Percentiles rank a stretch among this genome's conserved stretches.
Conservation (phyloP, 805 yeast genomes). For the Cyberlindnera americana region DNA sequence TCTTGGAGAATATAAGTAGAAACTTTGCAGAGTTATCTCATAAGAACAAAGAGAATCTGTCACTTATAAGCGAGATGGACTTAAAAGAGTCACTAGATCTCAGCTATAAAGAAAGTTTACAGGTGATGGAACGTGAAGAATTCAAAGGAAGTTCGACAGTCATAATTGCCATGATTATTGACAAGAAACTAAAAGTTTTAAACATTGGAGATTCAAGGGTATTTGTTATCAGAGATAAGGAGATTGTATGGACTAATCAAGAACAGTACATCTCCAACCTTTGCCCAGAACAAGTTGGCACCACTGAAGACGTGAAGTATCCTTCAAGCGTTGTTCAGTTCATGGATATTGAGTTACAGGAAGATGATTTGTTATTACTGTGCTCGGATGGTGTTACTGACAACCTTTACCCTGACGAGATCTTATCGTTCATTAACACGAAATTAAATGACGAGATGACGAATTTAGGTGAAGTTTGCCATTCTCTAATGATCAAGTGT, state of each 20-base stretch:
- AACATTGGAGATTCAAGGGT: slow-evolving; percentile 52
- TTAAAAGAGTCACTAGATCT: slow-evolving; percentile 43
- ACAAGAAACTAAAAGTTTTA: slow-evolving; percentile 42
- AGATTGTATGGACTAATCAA: slow-evolving; percentile 39
- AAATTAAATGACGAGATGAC: slow-evolving; percentile 28
- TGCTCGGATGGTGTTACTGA: slow-evolving; percentile 56
- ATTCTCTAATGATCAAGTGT: slow-evolving; percentile 38
- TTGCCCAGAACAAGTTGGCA: slow-evolving; percentile 55
- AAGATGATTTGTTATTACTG: slow-evolving; percentile 41
- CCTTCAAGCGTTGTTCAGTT: slow-evolving; percentile 50
- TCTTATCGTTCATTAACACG: slow-evolving; percentile 36
- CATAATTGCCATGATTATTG: slow-evolving; percentile 44
- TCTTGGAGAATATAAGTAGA: slow-evolving; percentile 48
- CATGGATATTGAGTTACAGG: slow-evolving; percentile 36
- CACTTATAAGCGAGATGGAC: slow-evolving; percentile 40
- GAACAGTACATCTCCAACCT: slow-evolving; percentile 43
- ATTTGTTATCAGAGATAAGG: slow-evolving; percentile 44
- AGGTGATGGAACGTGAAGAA: slow-evolving; percentile 46
- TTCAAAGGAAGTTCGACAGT: slow-evolving; percentile 49
- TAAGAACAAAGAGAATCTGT: slow-evolving; percentile 28
- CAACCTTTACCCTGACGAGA: slow-evolving; percentile 47
- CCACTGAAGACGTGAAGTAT: slow-evolving; percentile 38
- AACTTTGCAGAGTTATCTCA: slow-evolving; percentile 27
- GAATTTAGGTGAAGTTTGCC: slow-evolving; percentile 38
- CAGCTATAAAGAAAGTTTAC: slow-evolving; percentile 44